Conservation (phyloP, 1,139 yeast species). For the Pichia terricola region DNA sequence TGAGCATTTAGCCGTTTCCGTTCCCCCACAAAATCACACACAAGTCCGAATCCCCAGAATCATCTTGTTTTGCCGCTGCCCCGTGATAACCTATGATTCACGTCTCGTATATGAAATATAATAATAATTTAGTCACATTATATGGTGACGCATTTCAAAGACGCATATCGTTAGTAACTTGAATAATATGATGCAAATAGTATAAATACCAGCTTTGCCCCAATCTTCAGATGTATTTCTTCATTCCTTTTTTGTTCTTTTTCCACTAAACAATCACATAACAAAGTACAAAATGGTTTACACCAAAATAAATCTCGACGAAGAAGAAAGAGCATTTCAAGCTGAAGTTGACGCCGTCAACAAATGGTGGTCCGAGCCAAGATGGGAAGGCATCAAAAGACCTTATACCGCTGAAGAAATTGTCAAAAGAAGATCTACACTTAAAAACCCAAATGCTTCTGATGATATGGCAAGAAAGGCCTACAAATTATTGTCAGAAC, state of each 20-base stretch:
- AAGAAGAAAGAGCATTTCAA: constrained; percentile 59
- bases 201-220: no score
- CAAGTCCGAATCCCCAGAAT: no score
- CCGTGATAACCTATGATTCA: neutral
- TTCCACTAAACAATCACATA: no score
- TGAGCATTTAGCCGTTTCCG: neutral
- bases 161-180: no score
- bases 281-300: constrained; percentile 18
- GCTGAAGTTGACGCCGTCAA: constrained; percentile 64
- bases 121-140: no score
- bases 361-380: constrained; percentile 87
- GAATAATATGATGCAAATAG: no score
- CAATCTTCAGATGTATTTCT: no score
- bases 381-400: constrained; percentile 86
- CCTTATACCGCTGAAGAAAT: constrained; percentile 84
- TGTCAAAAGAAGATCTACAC: constrained; percentile 78
- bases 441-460: constrained; percentile 62
- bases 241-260: no score
- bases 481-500: constrained; percentile 58
- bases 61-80: constrained; percentile 1
- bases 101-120: no score
- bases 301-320: constrained; percentile 43
- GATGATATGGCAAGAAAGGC: constrained; percentile 75
- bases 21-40: neutral
- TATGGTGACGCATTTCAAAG: no score